Conservation (phyloP, 1,284 basidiomycete species). For the Pseudozyma hubeiensis region DNA sequence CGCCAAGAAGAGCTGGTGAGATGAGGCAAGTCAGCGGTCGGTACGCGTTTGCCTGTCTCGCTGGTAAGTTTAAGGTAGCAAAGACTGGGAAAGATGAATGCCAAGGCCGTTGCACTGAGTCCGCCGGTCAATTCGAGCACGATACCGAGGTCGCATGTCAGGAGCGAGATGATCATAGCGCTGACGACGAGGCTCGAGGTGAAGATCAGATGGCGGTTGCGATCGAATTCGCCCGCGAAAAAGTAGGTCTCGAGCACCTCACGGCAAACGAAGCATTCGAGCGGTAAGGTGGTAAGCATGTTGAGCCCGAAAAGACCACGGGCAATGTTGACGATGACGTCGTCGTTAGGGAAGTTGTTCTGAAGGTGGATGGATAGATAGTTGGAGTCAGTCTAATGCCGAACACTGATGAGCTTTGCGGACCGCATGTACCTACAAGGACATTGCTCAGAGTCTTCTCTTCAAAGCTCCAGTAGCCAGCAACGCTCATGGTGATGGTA, state of each 20-base stretch:
- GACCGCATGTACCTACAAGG: conserved; percentile 27
- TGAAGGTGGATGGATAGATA: background rate
- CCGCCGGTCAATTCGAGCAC: conserved; percentile 98
- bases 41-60: conserved; percentile 50
- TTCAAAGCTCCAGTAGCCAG: conserved; percentile 92
- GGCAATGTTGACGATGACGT: conserved; percentile 76
- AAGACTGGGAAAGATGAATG: conserved; percentile 77
- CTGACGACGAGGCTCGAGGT: conserved; percentile 85
- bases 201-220: conserved; percentile 83
- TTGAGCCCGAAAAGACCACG: conserved; percentile 95
- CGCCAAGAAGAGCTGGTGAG: conserved; percentile 33
- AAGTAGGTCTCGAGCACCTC: conserved; percentile 73
- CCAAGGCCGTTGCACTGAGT: conserved; percentile 89
- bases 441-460: conserved; percentile 80
- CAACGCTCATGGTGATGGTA: conserved; percentile 77
- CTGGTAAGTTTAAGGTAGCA: conserved; percentile 66
- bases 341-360: conserved; percentile 67
- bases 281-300: conserved; percentile 95
- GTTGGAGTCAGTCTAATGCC: background rate
- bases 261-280: conserved; percentile 92
- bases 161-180: conserved; percentile 85
- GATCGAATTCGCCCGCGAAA: conserved; percentile 56
- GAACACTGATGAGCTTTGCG: background rate
- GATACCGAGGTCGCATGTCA: conserved; percentile 95
- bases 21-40: conserved; percentile 33